Base-by-base conservation (phyloP, 139 green algal genomes). In the Asterochloris sp. region DNA sequence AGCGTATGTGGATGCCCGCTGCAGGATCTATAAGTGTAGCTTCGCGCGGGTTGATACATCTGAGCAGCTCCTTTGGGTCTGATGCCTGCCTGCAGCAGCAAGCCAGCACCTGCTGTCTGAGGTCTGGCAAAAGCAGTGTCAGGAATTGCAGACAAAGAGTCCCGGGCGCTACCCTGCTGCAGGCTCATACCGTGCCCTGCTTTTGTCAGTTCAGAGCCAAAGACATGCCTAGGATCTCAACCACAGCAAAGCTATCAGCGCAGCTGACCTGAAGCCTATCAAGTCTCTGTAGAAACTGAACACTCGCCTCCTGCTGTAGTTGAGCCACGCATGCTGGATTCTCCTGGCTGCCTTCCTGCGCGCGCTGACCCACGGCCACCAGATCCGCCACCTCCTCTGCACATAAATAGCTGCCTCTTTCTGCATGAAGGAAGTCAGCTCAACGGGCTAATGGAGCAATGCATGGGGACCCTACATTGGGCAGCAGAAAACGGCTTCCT, bases 1-100 rank as follows among this genome's bases (percentile, higher is more conserved):
- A 94, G 29, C 93, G 85, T 62, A 97, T 85, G 83, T 95, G 89
- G 0, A 95, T 75, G 29, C 92, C 93, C 28, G 91, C 79, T 0
- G 92, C 93, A 11, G 91, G 85, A 67, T 97, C 93, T 38, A 91
- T 84, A 73, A 95, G 85, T n/a, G 87, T 69, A 29, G 91, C 89
- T 76, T 97, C 91, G 0, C 86, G 64, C 0, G 89, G 87, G 78
- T 95, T 96, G 82, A 95, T 91, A 68, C 84, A 83, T 24, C 83
- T 82, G 77, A 96, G 86, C 85, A 95, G 68, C 47, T 89, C 86
- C 0, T 79, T 78, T 1, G 93, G 90, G 12, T 94, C 89, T 14
- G 84, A 85, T 19, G 84, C 83, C 78, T 94, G 82, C 85, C 88
- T 92, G 85, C 13, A 64, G 54, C 12, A 38, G 13, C 14, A 64